phyloP scores from a whole-genome alignment of 805 yeast genomes.

The Candida tallmaniae region DNA sequence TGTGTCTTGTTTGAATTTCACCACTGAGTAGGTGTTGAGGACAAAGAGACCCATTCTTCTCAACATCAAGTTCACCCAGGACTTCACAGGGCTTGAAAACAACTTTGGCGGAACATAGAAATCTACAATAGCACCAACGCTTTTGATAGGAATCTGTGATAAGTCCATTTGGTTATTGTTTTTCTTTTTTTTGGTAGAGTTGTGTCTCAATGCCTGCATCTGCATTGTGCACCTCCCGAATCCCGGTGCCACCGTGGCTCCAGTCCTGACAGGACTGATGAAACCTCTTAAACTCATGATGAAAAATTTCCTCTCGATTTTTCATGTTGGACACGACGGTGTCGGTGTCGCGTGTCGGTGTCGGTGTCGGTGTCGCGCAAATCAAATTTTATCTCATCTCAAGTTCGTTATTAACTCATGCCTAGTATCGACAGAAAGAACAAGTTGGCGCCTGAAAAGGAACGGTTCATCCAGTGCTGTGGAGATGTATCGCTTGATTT shows the following conservation, averaged over 20 bases:
- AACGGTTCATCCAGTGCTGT: slow-evolving; percentile 87
- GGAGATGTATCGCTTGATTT: slow-evolving; percentile 86
- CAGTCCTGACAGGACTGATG: no score
- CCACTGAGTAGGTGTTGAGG: slow-evolving; percentile 55
- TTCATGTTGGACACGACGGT: no score
- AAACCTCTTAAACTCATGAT: no score
- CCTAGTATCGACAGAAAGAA: slow-evolving; percentile 37
- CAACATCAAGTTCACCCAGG: slow-evolving; percentile 44
- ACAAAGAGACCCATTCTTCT: slow-evolving; percentile 66
- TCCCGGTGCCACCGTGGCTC: no score
- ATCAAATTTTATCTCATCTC: no score
- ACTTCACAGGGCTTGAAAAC: slow-evolving; percentile 20
- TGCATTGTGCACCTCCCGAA: slow-evolving; percentile 7
- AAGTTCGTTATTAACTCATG: no score
- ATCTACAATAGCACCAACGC: slow-evolving; percentile 39
- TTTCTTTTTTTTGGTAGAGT: no score
- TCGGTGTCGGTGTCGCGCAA: no score
- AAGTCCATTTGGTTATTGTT: slow-evolving; percentile 21
- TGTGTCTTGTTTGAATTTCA: slow-evolving; percentile 42
- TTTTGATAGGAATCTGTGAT: slow-evolving; percentile 34
- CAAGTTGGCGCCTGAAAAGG: slow-evolving; percentile 84
- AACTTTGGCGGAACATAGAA: slow-evolving; percentile 40
- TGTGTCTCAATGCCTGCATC: background rate
- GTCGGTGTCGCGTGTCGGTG: no score
- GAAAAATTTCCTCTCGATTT: no score